Base-by-base conservation (phyloP, 1,284 basidiomycete genomes). In the Thelephora terrestris region DNA sequence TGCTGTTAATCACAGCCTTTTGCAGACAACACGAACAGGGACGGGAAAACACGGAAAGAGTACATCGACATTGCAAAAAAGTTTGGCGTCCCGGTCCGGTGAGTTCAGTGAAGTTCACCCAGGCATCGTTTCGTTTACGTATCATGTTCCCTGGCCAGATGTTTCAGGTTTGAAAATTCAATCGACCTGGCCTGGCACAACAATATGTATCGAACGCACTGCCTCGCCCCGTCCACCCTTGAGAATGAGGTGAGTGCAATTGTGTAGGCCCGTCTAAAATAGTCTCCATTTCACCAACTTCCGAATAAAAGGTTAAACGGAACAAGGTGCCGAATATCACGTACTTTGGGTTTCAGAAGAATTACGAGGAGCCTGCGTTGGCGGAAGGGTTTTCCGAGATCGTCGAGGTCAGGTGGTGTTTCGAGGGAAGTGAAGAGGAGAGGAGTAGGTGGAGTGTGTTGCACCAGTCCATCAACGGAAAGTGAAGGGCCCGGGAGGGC, bases 151-250 rank as follows among this genome's bases (percentile, higher is more conserved):
- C 46, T 47, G 38, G 46, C n/a, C 48, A 88, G 86, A 47, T 84
- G 87, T 58, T 79, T 93, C 60, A 55, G 74, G 25, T 95, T 95
- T 56, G 69, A 76, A 9, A 81, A 80, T 37, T 77, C 83, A 1
- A 57, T 78, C 21, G 85, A 90, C 45, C 71, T 95, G 3, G 88
- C 89, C 3, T 87, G 82, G 79, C 92, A 95, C 62, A 94, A 94
- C 60, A 93, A 93, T 58, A 63, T 91, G 3, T 94, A 93, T 61
- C 78, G 91, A 25, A 79, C 87, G 29, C 82, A 73, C 57, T 76
- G 75, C 52, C 64, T 74, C 34, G 75, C 78, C 0, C 59, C 72
- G 2, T 70, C 70, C 3, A 60, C 66, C 10, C 59, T 63, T n/a
- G 60, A 58, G 1, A 47, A 52, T 18, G 57, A 62, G 50, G 64